Evolutionary conservation across 1,284 basidiomycete genomes (phyloP), one percentile per base, ranked within the genome.

Genomic region (Apiotrichum akiyoshidainum): DNA sequence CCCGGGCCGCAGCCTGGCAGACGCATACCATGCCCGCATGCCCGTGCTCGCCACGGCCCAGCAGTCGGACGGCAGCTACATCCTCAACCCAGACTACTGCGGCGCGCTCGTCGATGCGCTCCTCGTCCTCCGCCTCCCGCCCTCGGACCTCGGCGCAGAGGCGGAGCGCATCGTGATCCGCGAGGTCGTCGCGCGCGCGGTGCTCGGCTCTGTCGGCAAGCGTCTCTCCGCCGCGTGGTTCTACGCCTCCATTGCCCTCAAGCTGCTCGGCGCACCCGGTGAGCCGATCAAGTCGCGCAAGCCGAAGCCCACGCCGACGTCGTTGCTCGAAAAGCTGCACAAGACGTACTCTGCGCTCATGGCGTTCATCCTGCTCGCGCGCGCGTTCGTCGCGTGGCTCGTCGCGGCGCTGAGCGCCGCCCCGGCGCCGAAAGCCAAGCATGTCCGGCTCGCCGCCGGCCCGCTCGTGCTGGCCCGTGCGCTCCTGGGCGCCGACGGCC

Each of bases 141-240:
- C 63, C 0, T 50, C 66, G 16, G 78, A 80, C 53, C 77, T 71
- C 55, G 60, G 58, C 11, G 66, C 78, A 0, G 65, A 70, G 12
- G 68, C 74, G 6, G 76, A 80, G 52, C 68, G 75, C 2, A 52
- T 70, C 7, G 74, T 81, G 52, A 65, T 76, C 4, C 64, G 78
- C 34, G 80, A 81, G 57, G 69, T 81, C 16, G 14, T 81, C 11
- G 75, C 75, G 3, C 70, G 76, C 39, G 66, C 70, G n/a, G 68
- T 81, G 10, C 67, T 81, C 9, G 70, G 66, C 0, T 66, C 61
- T 5, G 60, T 79, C 9, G 69, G 73, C 12, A 63, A 65, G 48
- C 68, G 74, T 17, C 64, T 80, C 40, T 60, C 67, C 2, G 70
- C 78, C 47, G 71, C 73, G 16, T 79, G 77, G 78, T 80, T 80